phyloP scores from a whole-genome alignment of 176 grass and related monocot species.

The Cymbopogon citratus region DNA sequence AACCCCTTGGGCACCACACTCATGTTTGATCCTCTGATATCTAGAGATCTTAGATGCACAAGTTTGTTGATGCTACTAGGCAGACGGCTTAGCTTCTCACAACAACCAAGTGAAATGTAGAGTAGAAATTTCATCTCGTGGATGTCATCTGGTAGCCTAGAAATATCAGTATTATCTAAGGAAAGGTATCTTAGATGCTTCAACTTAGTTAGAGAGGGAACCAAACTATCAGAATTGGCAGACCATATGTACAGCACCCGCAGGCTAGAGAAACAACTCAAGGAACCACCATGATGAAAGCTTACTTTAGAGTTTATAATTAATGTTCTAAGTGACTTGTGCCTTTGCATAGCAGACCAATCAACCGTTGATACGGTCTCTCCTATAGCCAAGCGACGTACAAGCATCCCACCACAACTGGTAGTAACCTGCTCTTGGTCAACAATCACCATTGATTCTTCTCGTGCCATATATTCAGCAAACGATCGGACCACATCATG shows the following conservation, averaged over 20 bases:
- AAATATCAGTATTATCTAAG: not conserved
- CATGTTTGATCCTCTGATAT: not conserved
- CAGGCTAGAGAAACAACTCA: not conserved
- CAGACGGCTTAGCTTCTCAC: not conserved
- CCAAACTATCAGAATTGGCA: not conserved
- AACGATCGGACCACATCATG: no score
- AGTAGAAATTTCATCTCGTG: not conserved
- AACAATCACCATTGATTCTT: not conserved
- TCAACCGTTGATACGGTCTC: not conserved
- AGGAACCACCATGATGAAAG: not conserved
- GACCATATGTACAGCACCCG: not conserved
- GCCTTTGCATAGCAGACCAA: not conserved
- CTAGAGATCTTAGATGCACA: not conserved
- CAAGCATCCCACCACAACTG: no score
- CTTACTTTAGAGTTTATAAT: not conserved
- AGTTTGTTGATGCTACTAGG: not conserved
- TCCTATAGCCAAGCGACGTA: not conserved
- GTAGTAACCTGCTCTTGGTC: not conserved
- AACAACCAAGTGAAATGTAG: not conserved
- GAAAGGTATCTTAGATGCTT: not conserved
- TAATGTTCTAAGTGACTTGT: slow-evolving; percentile 10
- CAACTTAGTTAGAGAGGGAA: not conserved
- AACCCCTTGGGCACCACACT: not conserved
- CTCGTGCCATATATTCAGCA: not conserved
- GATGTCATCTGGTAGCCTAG: not conserved